Conservation (phyloP, 306 rosid genomes). For the Acacia melanoxylon region DNA sequence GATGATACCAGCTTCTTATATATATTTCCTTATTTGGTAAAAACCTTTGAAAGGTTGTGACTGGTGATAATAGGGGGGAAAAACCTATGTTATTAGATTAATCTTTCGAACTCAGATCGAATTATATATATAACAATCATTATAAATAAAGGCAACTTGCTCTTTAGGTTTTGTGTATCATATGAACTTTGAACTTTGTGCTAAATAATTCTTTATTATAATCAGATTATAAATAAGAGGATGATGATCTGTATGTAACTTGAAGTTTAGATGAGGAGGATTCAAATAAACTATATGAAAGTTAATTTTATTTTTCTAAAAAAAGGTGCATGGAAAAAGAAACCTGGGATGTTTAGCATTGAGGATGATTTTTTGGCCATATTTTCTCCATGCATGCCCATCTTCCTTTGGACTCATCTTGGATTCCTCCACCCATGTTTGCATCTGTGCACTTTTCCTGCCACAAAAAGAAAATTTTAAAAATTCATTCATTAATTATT, state of each 20-base stretch:
- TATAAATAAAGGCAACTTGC: not conserved
- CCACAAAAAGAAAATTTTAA: not conserved
- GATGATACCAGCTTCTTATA: too few species aligned
- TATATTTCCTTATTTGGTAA: not conserved
- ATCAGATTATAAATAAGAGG: not conserved
- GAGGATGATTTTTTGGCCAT: constrained; percentile 66
- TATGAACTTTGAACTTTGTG: not conserved
- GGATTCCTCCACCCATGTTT: constrained; percentile 44
- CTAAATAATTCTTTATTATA: not conserved
- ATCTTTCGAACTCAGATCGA: too few species aligned
- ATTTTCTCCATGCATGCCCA: constrained; percentile 81
- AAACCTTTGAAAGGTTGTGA: not conserved
- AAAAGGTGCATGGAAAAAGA: not conserved
- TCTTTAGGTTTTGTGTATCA: not conserved
- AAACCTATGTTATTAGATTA: not conserved
- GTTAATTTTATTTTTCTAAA: too few species aligned
- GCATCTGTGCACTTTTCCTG: constrained; percentile 43
- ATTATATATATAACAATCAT: too few species aligned
- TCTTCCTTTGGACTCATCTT: constrained; percentile 39
- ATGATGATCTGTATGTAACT: not conserved
- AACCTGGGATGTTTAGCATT: constrained; percentile 52
- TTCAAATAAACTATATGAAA: not conserved
- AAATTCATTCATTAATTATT: not conserved
- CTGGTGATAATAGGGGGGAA: too few species aligned
- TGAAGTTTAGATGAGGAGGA: not conserved